Evolutionary conservation across 257 asterid genomes (phyloP), one percentile per base, ranked within the genome.

Genomic region (Eucommia ulmoides): DNA sequence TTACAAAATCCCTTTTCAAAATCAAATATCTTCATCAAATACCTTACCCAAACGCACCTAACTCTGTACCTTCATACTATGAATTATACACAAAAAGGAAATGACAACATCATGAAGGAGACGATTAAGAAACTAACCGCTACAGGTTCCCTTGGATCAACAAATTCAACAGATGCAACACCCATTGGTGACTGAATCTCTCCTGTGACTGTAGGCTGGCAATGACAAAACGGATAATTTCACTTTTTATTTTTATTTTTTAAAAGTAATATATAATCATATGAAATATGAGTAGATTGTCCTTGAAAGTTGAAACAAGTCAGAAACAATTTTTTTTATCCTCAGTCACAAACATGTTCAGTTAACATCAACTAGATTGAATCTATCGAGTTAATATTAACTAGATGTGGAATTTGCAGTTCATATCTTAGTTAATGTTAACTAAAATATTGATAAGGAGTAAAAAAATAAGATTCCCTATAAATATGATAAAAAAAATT

Each of bases 71-170:
- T 10, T 35, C n/a, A 35, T 35, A 35, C 3, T 18, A 35, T 35
- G 2, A 35, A 2, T 15, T 35, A 35, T 3, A 35, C n/a, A 10
- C 44, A 35, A 2, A 35, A 35, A 29, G 16, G 11, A 10, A 10
- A 2, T 35, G 2, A 10, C 9, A 11, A 35, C n/a, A 2, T 4
- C 11, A 10, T 35, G 11, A 35, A 4, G 16, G 1, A 2, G n/a
- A 1, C n/a, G 0, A 18, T 35, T 18, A 67, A 46, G 58, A 52
- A 58, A 72, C 85, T 81, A 52, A 91, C 99, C 46, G 80, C 81
- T 50, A 91, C 73, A 58, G 96, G 96, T 72, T 86, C 93, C 69
- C 99, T 83, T 44, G 95, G 94, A 79, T 91, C 99, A 74, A 91
- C 56, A 45, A 91, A 91, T 74, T 91, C 99, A 42, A 91, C 95